Percentiles rank a stretch among this genome's conserved stretches.
Evolutionary conservation across 768 basidiomycete genomes (phyloP).

Genomic region (Termitomyces sp.): DNA sequence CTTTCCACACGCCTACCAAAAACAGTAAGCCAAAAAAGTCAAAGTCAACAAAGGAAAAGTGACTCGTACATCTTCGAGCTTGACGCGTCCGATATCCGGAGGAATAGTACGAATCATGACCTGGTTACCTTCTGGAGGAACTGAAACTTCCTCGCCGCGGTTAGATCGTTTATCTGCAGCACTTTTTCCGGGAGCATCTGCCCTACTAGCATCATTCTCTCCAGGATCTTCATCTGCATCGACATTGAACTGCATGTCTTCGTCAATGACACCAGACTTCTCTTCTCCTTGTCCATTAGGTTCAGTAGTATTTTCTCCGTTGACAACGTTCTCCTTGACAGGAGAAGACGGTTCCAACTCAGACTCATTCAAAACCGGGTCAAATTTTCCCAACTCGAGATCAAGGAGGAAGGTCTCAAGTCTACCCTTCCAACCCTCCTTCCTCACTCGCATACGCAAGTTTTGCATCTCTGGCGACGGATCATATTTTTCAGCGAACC

Average conservation of each 20-base stretch:
- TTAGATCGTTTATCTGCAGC: slow-evolving; percentile 39
- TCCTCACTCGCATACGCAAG: slow-evolving; percentile 73
- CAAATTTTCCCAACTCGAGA: slow-evolving; percentile 81
- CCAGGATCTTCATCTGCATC: slow-evolving; percentile 68
- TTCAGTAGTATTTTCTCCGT: slow-evolving; percentile 34
- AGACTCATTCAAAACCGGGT: slow-evolving; percentile 65
- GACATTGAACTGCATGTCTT: slow-evolving; percentile 70
- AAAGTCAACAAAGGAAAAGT: slow-evolving; percentile 1
- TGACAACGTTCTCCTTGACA: slow-evolving; percentile 45
- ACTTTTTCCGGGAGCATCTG: slow-evolving; percentile 55
- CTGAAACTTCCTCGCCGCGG: slow-evolving; percentile 69
- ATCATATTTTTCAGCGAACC: slow-evolving; percentile 97
- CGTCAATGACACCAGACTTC: slow-evolving; percentile 49
- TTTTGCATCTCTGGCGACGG: slow-evolving; percentile 63
- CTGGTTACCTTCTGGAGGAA: slow-evolving; percentile 75
- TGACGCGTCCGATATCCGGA: slow-evolving; percentile 84
- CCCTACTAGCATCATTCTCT: slow-evolving; percentile 50
- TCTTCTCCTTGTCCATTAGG: slow-evolving; percentile 44
- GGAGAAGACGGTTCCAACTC: slow-evolving; percentile 46
- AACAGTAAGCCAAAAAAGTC: slow-evolving; percentile 4
- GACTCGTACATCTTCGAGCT: slow-evolving; percentile 76
- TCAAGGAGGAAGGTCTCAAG: slow-evolving; percentile 70
- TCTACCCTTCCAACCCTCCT: slow-evolving; percentile 79
- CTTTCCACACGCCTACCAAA: slow-evolving; percentile 60
- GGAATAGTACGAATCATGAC: slow-evolving; percentile 95